Conservation (phyloP, 345 rosid species). For the Theobroma cacao region DNA sequence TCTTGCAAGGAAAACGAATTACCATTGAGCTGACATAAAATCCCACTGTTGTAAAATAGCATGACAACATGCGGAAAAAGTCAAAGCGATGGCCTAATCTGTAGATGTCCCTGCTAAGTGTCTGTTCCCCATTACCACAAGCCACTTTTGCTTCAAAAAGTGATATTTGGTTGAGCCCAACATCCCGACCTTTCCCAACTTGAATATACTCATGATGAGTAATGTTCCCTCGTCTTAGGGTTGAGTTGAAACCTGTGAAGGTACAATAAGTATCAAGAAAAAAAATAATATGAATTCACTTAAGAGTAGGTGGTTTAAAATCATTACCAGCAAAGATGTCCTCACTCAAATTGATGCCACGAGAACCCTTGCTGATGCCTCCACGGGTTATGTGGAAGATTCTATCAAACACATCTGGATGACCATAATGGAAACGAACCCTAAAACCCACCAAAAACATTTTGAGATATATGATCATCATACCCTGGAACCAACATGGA, state of each 20-base stretch:
- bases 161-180: slow-evolving; percentile 94
- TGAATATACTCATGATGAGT: slow-evolving; percentile 99
- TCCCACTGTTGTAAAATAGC: slow-evolving; percentile 84
- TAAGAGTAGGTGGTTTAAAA: slow-evolving; percentile 3
- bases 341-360: slow-evolving; percentile 93
- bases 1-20: slow-evolving; percentile 26
- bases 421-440: slow-evolving; percentile 97
- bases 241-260: slow-evolving; percentile 81
- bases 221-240: slow-evolving; percentile 83
- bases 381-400: slow-evolving; percentile 95
- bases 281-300: background rate
- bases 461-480: slow-evolving; percentile 14
- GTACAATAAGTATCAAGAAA: slow-evolving; percentile 3
- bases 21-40: slow-evolving; percentile 92
- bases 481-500: background rate
- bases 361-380: slow-evolving; percentile 96
- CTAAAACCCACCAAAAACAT: slow-evolving; percentile 35
- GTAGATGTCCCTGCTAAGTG: slow-evolving; percentile 87
- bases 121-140: slow-evolving; percentile 97
- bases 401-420: slow-evolving; percentile 94
- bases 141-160: slow-evolving; percentile 99
- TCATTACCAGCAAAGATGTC: slow-evolving; percentile 92
- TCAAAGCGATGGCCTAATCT: slow-evolving; percentile 96
- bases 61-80: slow-evolving; percentile 95
- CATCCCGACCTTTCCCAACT: slow-evolving; percentile 99